A percentile compares a stretch with the other conserved stretches of the same genome.
phyloP scores from a whole-genome alignment of 306 rosid genomes.

The Geum urbanum region DNA sequence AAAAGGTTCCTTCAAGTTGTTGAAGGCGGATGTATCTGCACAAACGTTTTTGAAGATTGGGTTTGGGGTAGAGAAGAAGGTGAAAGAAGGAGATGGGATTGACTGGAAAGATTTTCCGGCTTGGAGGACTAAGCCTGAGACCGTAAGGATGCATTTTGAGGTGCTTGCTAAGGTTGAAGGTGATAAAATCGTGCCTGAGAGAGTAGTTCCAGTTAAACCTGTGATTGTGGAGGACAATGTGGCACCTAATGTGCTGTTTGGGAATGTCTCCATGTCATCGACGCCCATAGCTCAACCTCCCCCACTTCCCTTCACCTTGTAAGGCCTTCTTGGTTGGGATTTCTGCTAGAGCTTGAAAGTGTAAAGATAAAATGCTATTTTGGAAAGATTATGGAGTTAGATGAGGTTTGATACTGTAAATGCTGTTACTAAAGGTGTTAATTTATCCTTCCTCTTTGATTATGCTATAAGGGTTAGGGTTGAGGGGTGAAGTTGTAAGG shows the following conservation, averaged over 20 bases:
- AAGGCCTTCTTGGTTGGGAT: slow-evolving; percentile 13
- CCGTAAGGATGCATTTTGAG: slow-evolving; percentile 65
- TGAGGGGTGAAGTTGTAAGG: neutral
- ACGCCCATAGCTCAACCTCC: slow-evolving; percentile 52
- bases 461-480: neutral
- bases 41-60: slow-evolving; percentile 82
- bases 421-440: neutral
- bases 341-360: slow-evolving; percentile 25
- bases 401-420: slow-evolving; percentile 14
- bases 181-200: slow-evolving; percentile 72
- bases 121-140: slow-evolving; percentile 88
- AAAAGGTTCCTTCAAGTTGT: slow-evolving; percentile 78
- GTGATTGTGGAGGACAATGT: slow-evolving; percentile 50
- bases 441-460: neutral
- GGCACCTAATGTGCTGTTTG: slow-evolving; percentile 29
- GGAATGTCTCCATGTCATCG: slow-evolving; percentile 58
- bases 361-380: slow-evolving; percentile 24
- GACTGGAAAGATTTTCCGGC: slow-evolving; percentile 52
- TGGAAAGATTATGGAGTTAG: slow-evolving; percentile 6
- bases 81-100: slow-evolving; percentile 62
- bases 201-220: slow-evolving; percentile 53
- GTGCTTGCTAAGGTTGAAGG: slow-evolving; percentile 91
- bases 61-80: slow-evolving; percentile 76
- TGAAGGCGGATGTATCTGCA: slow-evolving; percentile 83
- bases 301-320: slow-evolving; percentile 49